These are phyloP conservation scores for Knoxia roxburghii DNA, from an alignment of 257 asterid genomes.

Conservation along the genomic window DNA sequence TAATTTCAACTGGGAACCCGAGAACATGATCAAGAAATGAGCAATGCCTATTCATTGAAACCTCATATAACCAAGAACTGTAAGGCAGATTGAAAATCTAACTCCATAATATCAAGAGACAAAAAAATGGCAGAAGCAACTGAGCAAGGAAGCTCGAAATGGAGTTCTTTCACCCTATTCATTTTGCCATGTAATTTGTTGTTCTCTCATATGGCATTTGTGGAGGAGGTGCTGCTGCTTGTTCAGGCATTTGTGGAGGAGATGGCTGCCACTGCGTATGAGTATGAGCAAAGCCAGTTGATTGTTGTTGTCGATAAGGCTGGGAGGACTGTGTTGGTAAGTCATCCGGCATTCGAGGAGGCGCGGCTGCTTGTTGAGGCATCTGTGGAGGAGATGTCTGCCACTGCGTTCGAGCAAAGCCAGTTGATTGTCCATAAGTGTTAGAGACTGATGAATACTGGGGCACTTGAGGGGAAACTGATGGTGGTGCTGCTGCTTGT, in stretches of 20 bases:
- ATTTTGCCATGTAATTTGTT: slow-evolving; percentile 2
- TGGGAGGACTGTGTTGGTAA: no score
- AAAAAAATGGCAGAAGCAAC: neutral
- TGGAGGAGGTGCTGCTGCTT: slow-evolving; percentile 3
- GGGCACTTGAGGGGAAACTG: neutral
- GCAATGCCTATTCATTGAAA: neutral
- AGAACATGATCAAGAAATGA: neutral
- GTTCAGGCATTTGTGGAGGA: slow-evolving; percentile 7
- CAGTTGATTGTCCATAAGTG: neutral
- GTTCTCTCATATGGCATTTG: neutral
- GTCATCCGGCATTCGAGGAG: no score
- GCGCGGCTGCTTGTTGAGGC: no score
- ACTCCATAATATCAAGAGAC: neutral
- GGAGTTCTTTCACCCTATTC: neutral
- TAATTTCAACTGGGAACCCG: neutral
- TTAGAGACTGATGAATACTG: neutral
- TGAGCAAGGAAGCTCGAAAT: neutral
- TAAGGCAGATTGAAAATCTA: neutral
- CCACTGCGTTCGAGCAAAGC: neutral
- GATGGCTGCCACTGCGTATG: no score
- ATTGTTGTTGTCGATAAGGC: no score
- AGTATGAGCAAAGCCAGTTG: no score
- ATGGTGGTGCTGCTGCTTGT: no score
- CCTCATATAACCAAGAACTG: neutral
- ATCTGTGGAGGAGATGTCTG: neutral